Conservation (phyloP, 768 basidiomycete genomes). For the Rhizopogon vinicolor region DNA sequence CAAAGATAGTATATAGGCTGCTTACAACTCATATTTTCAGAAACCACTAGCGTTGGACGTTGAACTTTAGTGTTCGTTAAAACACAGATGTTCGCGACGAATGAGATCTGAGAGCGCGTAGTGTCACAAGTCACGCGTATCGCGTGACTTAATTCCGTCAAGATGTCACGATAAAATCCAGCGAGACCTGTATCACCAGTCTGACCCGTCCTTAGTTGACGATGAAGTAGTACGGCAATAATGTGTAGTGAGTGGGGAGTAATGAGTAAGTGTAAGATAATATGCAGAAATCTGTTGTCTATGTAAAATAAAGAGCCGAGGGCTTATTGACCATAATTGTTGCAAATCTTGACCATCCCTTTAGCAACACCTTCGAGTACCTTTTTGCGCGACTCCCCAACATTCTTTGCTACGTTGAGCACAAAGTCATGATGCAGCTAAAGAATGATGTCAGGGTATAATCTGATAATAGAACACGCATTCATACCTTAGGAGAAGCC, state of each 20-base stretch:
- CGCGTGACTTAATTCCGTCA: neutral
- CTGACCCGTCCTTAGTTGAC: too few relatives aligned
- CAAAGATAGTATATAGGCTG: neutral
- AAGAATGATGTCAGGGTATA: conserved; percentile 4
- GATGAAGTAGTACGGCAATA: neutral
- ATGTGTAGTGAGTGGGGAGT: conserved; percentile 10
- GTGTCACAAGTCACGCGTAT: conserved; percentile 14
- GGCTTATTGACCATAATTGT: conserved; percentile 30
- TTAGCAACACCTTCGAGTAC: conserved; percentile 68
- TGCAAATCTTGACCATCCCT: conserved; percentile 54
- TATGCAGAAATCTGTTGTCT: conserved; percentile 1
- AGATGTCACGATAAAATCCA: neutral
- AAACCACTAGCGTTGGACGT: neutral
- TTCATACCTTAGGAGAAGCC: conserved; percentile 29
- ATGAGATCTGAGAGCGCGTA: conserved; percentile 18
- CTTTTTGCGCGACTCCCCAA: conserved; percentile 67
- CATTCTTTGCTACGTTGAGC: conserved; percentile 54
- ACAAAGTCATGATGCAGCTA: conserved; percentile 67
- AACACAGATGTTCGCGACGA: conserved; percentile 15
- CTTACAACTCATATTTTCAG: conserved; percentile 37
- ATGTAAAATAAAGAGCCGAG: neutral
- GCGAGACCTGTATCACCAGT: too few relatives aligned
- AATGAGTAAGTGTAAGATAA: conserved; percentile 23
- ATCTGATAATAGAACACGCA: neutral
- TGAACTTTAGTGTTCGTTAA: neutral